Conservation (phyloP, 768 basidiomycete species). For the Mycena capillaripes region DNA sequence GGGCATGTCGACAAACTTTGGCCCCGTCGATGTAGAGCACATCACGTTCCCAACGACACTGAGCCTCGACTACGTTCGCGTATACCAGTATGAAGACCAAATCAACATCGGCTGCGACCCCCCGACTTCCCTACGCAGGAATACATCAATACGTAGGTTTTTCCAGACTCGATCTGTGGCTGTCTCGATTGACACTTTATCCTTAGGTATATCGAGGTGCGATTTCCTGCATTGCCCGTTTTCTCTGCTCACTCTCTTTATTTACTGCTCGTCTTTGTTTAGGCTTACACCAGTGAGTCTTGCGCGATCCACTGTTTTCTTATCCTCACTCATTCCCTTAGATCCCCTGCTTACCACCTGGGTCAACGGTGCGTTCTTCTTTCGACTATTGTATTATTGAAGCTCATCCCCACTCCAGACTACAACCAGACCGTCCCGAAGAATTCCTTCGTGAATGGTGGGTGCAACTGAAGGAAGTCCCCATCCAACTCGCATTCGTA, state of each 20-base stretch:
- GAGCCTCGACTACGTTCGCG: constrained; percentile 77
- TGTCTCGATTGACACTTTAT: too few species aligned
- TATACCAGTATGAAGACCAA: constrained; percentile 71
- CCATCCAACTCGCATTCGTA: too few species aligned
- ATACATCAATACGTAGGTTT: constrained; percentile 69
- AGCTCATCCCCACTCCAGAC: constrained; percentile 37
- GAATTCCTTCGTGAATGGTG: constrained; percentile 58
- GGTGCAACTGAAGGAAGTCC: constrained; percentile 53
- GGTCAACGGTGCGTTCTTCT: constrained; percentile 38
- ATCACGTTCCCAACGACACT: constrained; percentile 65
- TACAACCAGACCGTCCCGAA: constrained; percentile 65
- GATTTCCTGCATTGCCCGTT: too few species aligned
- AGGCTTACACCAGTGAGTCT: constrained; percentile 27
- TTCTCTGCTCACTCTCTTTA: too few species aligned
- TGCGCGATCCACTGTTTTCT: constrained; percentile 41
- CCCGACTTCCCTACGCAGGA: constrained; percentile 68
- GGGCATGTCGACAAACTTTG: constrained; percentile 55
- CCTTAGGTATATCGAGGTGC: constrained; percentile 36
- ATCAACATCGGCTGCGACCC: constrained; percentile 79
- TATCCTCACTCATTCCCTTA: constrained; percentile 56
- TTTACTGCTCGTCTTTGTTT: too few species aligned
- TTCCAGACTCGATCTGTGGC: too few species aligned
- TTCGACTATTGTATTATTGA: neutral
- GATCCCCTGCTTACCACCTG: constrained; percentile 71
- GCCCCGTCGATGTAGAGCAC: constrained; percentile 45